Conservation (phyloP, 805 yeast genomes). For the Candida parachauliodes region DNA sequence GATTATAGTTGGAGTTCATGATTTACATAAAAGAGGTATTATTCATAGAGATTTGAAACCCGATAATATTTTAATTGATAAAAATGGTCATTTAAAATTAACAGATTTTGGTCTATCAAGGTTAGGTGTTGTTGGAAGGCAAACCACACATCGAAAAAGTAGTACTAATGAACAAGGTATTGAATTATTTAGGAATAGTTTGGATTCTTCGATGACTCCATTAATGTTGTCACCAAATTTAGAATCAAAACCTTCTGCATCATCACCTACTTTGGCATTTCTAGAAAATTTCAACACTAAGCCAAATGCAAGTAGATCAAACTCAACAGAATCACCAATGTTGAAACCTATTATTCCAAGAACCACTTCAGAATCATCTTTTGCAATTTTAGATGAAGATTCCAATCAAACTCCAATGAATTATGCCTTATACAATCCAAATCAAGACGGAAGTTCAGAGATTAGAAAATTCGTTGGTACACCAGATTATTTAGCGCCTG, state of each 20-base stretch:
- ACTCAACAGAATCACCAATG: conserved; percentile 46
- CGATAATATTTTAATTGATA: conserved; percentile 84
- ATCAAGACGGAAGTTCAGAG: conserved; percentile 36
- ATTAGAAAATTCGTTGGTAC: conserved; percentile 84
- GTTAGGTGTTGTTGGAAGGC: conserved; percentile 84
- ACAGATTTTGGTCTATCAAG: conserved; percentile 94
- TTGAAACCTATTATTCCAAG: conserved; percentile 46
- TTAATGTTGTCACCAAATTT: conserved; percentile 40
- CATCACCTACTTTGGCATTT: conserved; percentile 10
- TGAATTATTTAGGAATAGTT: conserved; percentile 31
- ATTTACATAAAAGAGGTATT: conserved; percentile 82
- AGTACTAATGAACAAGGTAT: conserved; percentile 41
- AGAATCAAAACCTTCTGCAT: conserved; percentile 16
- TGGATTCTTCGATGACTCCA: conserved; percentile 37
- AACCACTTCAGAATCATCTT: conserved; percentile 55
- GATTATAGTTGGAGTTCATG: conserved; percentile 84
- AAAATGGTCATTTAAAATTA: conserved; percentile 81
- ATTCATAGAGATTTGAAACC: conserved; percentile 96
- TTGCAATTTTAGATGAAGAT: conserved; percentile 53
- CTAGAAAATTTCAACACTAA: conserved; percentile 7
- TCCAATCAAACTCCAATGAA: conserved; percentile 20
- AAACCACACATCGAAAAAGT: conserved; percentile 45
- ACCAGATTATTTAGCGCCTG: conserved; percentile 97
- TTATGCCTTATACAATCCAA: conserved; percentile 74
- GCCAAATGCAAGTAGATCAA: conserved; percentile 29